Conservation (phyloP, 2,329 filamentous ascomycete species). For the Aspergillus candidus region DNA sequence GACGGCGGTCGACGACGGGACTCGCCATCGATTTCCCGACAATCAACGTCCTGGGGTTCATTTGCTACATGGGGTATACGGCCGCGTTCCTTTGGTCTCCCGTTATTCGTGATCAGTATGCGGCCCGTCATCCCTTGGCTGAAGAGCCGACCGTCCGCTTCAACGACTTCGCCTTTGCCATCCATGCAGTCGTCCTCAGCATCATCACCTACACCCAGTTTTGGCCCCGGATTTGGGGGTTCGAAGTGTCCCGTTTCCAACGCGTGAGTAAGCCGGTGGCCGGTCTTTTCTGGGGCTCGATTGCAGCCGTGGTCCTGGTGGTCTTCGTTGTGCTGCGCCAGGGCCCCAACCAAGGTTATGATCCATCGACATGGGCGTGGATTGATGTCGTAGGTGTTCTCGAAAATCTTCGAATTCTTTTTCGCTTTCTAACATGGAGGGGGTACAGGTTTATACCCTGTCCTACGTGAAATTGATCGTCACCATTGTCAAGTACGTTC, state of each 20-base stretch:
- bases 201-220: conserved; percentile 73
- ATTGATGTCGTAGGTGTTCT: conserved; percentile 53
- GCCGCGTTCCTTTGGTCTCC: conserved; percentile 71
- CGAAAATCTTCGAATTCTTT: background rate
- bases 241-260: conserved; percentile 53
- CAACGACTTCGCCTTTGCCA: conserved; percentile 86
- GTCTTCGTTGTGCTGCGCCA: conserved; percentile 38
- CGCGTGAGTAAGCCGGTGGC: conserved; percentile 57
- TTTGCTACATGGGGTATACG: conserved; percentile 69
- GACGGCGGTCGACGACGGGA: conserved; percentile 70
- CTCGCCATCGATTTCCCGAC: conserved; percentile 83
- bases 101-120: conserved; percentile 74
- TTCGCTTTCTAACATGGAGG: background rate
- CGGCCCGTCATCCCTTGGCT: conserved; percentile 64
- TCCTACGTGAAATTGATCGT: conserved; percentile 86
- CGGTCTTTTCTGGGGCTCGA: conserved; percentile 63
- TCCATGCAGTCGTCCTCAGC: conserved; percentile 70
- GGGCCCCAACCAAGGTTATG: conserved; percentile 40
- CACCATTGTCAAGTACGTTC: conserved; percentile 87
- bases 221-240: conserved; percentile 66
- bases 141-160: conserved; percentile 76
- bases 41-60: conserved; percentile 59
- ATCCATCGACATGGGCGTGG: conserved; percentile 54
- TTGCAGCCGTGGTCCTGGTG: conserved; percentile 41
- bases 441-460: conserved; percentile 55